Evolutionary conservation across 1,139 yeast genomes (phyloP).

Genomic region (Suhomyces terraborum): DNA sequence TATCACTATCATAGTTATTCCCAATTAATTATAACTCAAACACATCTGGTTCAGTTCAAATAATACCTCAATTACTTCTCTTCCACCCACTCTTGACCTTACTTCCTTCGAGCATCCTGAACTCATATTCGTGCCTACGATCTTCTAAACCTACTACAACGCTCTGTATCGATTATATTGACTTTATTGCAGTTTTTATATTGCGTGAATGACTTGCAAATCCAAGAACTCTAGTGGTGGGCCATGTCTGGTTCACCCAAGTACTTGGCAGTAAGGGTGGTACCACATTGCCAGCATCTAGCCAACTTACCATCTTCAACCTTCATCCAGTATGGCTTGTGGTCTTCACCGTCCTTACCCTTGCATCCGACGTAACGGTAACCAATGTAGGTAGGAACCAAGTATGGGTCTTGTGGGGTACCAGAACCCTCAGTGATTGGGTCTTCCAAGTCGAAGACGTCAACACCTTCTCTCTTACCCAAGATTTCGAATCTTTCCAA

Average conservation of each 20-base stretch:
- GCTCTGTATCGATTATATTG: constrained; percentile 2
- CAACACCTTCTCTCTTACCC: constrained; percentile 95
- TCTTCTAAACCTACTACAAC: not conserved
- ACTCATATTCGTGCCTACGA: too few species aligned
- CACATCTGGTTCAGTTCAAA: too few species aligned
- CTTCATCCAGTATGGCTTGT: constrained; percentile 90
- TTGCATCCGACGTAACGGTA: constrained; percentile 97
- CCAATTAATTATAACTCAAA: too few species aligned
- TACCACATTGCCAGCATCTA: constrained; percentile 99
- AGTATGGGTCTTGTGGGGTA: constrained; percentile 76
- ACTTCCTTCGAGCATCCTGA: too few species aligned
- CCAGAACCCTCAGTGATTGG: constrained; percentile 87
- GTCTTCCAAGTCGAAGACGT: constrained; percentile 89
- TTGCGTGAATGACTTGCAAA: not conserved
- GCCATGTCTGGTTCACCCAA: constrained; percentile 78
- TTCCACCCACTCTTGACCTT: too few species aligned
- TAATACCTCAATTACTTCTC: too few species aligned
- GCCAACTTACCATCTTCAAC: constrained; percentile 81
- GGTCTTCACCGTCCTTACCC: constrained; percentile 89
- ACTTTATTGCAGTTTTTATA: constrained; percentile 4
- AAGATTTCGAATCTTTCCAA: constrained; percentile 93
- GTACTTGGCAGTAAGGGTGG: constrained; percentile 86
- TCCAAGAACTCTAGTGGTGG: constrained; percentile 42
- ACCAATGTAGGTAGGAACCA: constrained; percentile 88
- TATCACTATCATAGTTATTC: too few species aligned